These are phyloP conservation scores for Brasilioporus rufonigricans DNA, from an alignment of 768 basidiomycete species.

Conservation along the genomic window DNA sequence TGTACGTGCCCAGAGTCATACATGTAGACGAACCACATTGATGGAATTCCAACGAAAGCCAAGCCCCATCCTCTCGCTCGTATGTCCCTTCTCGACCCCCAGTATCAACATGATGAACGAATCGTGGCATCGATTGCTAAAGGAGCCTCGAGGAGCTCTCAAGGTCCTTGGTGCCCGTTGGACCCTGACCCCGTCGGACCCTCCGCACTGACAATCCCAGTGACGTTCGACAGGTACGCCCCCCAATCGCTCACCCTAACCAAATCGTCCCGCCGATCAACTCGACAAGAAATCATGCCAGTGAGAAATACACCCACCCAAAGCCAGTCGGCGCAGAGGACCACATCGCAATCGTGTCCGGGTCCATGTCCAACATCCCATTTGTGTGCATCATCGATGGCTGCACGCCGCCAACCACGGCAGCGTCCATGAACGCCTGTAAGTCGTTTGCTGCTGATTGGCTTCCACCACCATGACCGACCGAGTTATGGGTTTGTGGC, in stretches of 20 bases:
- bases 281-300: neutral
- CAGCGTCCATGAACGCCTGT: constrained; percentile 15
- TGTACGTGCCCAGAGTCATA: too few species aligned
- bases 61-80: too few species aligned
- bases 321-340: constrained; percentile 57
- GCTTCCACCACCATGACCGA: neutral
- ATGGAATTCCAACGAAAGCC: too few species aligned
- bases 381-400: constrained; percentile 4
- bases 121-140: neutral
- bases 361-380: constrained; percentile 34
- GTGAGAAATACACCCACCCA: constrained; percentile 42
- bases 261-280: constrained; percentile 1
- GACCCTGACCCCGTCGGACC: neutral
- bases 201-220: constrained; percentile 23
- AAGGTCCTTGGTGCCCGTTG: neutral
- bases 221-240: constrained; percentile 33
- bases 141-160: neutral
- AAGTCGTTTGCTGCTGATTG: neutral
- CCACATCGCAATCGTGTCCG: constrained; percentile 61
- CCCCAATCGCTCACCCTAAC: constrained; percentile 42
- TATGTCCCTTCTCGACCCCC: too few species aligned
- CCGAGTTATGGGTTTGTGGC: neutral
- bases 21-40: too few species aligned
- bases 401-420: neutral
- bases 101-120: neutral